Evolutionary conservation across 192 early-diverging fungal species (phyloP).

Genomic region (Backusella tuberculispora): DNA sequence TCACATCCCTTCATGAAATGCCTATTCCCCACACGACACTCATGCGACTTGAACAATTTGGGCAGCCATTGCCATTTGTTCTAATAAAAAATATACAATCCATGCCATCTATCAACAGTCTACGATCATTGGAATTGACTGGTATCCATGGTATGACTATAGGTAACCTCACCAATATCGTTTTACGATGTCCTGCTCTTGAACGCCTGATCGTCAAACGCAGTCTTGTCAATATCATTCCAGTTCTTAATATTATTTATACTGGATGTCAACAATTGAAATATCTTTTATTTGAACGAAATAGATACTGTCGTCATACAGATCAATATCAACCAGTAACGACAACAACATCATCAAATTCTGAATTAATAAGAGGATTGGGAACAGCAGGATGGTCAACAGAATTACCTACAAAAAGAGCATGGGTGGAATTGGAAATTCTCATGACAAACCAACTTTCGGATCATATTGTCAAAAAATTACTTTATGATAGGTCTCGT

Average conservation of each 20-base stretch:
- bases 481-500: not conserved
- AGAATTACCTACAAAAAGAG: not conserved
- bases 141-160: conserved; percentile 27
- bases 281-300: conserved; percentile 25
- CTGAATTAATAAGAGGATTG: not conserved
- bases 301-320: not conserved
- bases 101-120: not conserved
- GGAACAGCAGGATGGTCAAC: not conserved
- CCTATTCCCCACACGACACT: not conserved
- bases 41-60: not conserved
- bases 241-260: conserved; percentile 16
- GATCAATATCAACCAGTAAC: not conserved
- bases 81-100: not conserved
- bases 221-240: conserved; percentile 27
- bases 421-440: not conserved
- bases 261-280: conserved; percentile 6
- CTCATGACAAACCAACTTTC: not conserved
- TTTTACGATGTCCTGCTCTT: conserved; percentile 11
- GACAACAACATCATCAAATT: not conserved
- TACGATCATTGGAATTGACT: conserved; percentile 9
- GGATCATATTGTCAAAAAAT: not conserved
- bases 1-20: conserved; percentile 11
- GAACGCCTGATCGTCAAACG: not conserved
- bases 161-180: not conserved
- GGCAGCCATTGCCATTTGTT: not conserved